Evolutionary conservation across 371 early-diverging fungal genomes (phyloP).

Genomic region (Lichtheimia corymbifera): DNA sequence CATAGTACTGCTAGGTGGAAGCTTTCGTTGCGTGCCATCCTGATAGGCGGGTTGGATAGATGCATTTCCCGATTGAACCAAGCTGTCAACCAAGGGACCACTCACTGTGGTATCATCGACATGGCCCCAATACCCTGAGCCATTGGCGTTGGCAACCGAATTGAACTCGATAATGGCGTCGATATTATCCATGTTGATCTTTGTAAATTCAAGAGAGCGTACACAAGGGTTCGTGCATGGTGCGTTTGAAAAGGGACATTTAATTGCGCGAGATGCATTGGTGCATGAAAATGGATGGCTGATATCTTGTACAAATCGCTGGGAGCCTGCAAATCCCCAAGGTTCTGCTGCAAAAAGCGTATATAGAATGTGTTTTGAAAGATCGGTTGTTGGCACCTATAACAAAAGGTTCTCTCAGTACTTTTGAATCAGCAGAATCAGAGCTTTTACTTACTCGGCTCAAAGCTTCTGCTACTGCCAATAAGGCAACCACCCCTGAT

Average conservation of each 20-base stretch:
- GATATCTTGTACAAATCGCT: constrained; percentile 79
- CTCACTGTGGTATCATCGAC: constrained; percentile 40
- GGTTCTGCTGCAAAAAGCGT: constrained; percentile 74
- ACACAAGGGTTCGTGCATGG: constrained; percentile 72
- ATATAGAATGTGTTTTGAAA: constrained; percentile 72
- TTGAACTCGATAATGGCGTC: constrained; percentile 59
- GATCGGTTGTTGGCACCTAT: constrained; percentile 47
- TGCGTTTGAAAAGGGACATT: constrained; percentile 50
- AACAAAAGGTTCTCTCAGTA: background rate
- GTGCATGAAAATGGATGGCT: constrained; percentile 58
- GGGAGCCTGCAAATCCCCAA: constrained; percentile 81
- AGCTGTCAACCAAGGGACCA: constrained; percentile 15
- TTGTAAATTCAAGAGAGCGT: constrained; percentile 56
- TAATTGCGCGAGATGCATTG: constrained; percentile 38
- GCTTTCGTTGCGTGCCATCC: constrained; percentile 51
- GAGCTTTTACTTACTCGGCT: constrained; percentile 49
- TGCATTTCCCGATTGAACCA: constrained; percentile 14
- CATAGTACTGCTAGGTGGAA: constrained; percentile 82
- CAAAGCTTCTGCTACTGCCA: constrained; percentile 75
- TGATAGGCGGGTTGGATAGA: constrained; percentile 39
- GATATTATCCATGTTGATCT: constrained; percentile 66
- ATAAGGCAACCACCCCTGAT: constrained; percentile 62
- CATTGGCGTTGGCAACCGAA: constrained; percentile 38
- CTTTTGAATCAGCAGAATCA: background rate
- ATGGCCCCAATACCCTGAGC: constrained; percentile 40